Conservation (phyloP, 2,329 filamentous ascomycete genomes). For the Zasmidium cellare region DNA sequence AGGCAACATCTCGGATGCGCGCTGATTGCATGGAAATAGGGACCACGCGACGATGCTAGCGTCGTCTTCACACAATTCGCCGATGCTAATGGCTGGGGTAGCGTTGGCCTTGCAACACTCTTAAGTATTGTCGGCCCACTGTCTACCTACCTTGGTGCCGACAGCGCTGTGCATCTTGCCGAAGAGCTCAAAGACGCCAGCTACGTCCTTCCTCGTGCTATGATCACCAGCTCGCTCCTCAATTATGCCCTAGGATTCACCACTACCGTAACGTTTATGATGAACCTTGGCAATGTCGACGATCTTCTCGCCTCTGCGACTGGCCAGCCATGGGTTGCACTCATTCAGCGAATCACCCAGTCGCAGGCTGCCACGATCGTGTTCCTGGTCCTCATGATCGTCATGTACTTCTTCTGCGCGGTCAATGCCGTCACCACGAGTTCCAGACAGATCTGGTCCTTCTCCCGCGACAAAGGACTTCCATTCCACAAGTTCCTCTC, state of each 20-base stretch:
- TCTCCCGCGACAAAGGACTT: constrained; percentile 12
- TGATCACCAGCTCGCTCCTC: constrained; percentile 20
- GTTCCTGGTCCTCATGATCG: constrained; percentile 32
- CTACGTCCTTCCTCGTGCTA: constrained; percentile 18
- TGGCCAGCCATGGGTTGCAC: constrained; percentile 32
- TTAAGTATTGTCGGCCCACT: constrained; percentile 40
- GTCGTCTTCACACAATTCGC: constrained; percentile 21
- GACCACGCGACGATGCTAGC: constrained; percentile 15
- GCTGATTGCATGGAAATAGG: constrained; percentile 7
- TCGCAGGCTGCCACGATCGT: constrained; percentile 28
- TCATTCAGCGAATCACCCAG: constrained; percentile 39
- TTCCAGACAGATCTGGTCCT: constrained; percentile 39
- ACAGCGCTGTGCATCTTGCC: constrained; percentile 28
- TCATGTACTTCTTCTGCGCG: constrained; percentile 35
- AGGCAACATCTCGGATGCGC: no score
- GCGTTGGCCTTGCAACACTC: constrained; percentile 38
- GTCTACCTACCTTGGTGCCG: constrained; percentile 24
- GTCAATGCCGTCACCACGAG: constrained; percentile 40
- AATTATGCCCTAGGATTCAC: constrained; percentile 28
- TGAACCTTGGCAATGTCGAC: constrained; percentile 36
- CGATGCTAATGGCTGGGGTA: constrained; percentile 26
- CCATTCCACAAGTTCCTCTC: constrained; percentile 7
- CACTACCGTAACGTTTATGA: constrained; percentile 34
- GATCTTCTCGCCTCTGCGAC: constrained; percentile 24
- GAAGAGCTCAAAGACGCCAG: constrained; percentile 27